Evolutionary conservation across 495 filamentous ascomycete genomes (phyloP), one percentile per base, ranked within the genome.

Genomic region (Aspergillus nidulans): DNA sequence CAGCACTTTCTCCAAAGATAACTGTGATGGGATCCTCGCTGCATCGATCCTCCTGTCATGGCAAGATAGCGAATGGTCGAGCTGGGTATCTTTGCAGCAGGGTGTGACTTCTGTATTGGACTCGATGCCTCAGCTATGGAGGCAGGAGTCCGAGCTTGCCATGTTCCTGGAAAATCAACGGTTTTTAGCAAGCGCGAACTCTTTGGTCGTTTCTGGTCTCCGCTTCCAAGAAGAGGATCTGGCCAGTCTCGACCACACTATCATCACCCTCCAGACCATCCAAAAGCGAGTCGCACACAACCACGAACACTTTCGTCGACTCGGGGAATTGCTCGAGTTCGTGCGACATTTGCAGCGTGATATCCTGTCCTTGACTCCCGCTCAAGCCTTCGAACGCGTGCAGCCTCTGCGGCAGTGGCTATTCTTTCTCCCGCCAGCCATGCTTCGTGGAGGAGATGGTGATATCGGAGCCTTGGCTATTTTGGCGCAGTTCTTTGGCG

Each of bases 31-130:
- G 32, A 86, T 96, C 52, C 80, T 98, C 25, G 94, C 92, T 48
- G 90, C 94, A 23, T 97, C 92, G 12, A 84, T 96, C 30, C 79
- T 97, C 45, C 77, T 98, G 41, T 92, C 92, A 42, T 98, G 95
- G 95, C 94, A 97, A 74, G 88, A 89, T 55, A 91, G 86, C 59
- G 94, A 97, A 73, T 97, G 91, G 94, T 85, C 85, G 66, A 86
- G 83, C 66, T 97, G 92, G 92, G 87, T 85, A 49, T 91, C 89
- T 52, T 75, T 97, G 48, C 92, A 96, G 79, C 87, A 94, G 59
- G 94, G 94, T 39, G 91, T 91, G 57, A 89, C 87, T 24, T 91
- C 87, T 44, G 90, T 98, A 49, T 84, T 97, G 58, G 84, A 89
- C 60, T 86, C 88, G 24, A 98, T 97, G 92, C 87, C 89, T 58